These are phyloP conservation scores for Collybiopsis luxurians DNA, from an alignment of 768 basidiomycete genomes.

Conservation along the genomic window DNA sequence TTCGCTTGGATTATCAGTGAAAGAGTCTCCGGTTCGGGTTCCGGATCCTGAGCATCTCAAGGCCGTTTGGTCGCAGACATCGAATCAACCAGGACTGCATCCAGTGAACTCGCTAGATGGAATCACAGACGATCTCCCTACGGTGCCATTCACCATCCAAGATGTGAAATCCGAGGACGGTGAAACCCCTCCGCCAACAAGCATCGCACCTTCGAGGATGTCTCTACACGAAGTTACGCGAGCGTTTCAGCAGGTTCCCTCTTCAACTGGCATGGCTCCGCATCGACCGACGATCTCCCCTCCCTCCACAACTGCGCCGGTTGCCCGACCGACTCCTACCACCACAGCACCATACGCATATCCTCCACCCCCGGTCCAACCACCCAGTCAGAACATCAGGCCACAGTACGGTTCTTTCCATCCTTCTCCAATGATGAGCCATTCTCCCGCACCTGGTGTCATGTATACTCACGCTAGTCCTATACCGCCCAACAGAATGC, in stretches of 20 bases:
- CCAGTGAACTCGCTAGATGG: constrained; percentile 80
- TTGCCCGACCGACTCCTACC: constrained; percentile 39
- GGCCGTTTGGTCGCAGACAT: constrained; percentile 79
- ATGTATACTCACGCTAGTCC: constrained; percentile 69
- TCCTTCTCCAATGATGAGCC: constrained; percentile 68
- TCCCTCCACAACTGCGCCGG: constrained; percentile 42
- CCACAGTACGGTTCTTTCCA: constrained; percentile 51
- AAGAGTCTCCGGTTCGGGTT: constrained; percentile 65
- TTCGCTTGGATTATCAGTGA: constrained; percentile 52
- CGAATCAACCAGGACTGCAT: constrained; percentile 64
- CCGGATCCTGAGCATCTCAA: constrained; percentile 86
- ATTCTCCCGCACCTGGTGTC: constrained; percentile 65
- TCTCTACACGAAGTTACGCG: constrained; percentile 80
- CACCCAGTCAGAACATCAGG: constrained; percentile 46
- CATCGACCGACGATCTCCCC: constrained; percentile 54
- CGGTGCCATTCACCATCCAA: constrained; percentile 76
- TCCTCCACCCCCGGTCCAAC: constrained; percentile 36
- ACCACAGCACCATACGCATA: background rate
- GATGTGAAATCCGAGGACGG: constrained; percentile 88
- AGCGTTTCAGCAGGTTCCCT: constrained; percentile 84
- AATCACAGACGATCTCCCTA: constrained; percentile 78
- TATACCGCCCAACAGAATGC: constrained; percentile 58
- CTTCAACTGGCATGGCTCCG: constrained; percentile 43
- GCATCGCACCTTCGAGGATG: constrained; percentile 67
- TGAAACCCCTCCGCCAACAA: constrained; percentile 68